A percentile compares a stretch with the other conserved stretches of the same genome.
These are phyloP conservation scores for Macrolepiota fuliginosa DNA, from an alignment of 768 basidiomycete genomes.

Conservation along the genomic window DNA sequence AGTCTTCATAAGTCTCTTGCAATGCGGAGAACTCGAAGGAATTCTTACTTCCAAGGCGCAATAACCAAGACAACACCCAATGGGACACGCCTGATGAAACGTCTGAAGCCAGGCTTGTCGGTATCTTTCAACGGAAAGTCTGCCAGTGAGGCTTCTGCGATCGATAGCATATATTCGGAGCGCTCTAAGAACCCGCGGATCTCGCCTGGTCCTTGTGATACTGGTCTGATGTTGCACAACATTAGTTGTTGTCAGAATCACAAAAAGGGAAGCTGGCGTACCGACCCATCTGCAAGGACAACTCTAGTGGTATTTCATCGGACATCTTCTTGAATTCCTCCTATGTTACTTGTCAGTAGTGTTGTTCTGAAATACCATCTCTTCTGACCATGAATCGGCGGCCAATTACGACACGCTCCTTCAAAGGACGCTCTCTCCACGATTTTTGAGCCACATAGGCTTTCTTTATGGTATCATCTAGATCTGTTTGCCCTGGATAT, in stretches of 20 bases:
- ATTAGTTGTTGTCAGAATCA: not conserved
- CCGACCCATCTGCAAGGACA: conserved; percentile 93
- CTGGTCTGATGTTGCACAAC: conserved; percentile 53
- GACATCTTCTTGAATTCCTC: conserved; percentile 47
- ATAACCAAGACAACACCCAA: conserved; percentile 87
- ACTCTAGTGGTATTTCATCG: conserved; percentile 69
- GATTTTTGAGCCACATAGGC: conserved; percentile 67
- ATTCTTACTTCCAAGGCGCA: conserved; percentile 88
- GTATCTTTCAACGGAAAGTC: conserved; percentile 75
- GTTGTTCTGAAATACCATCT: not conserved
- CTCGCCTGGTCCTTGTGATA: conserved; percentile 77
- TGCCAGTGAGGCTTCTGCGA: conserved; percentile 70
- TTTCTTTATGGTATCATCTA: conserved; percentile 56
- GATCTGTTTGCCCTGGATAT: conserved; percentile 58
- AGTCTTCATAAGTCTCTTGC: not conserved
- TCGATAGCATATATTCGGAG: conserved; percentile 80
- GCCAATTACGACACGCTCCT: conserved; percentile 68
- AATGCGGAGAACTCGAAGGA: not conserved
- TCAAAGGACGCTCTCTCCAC: conserved; percentile 74
- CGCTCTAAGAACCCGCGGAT: conserved; percentile 79
- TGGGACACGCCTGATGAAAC: conserved; percentile 82
- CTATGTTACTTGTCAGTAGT: conserved; percentile 20
- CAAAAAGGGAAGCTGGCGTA: conserved; percentile 23
- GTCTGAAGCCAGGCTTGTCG: conserved; percentile 79
- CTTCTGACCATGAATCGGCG: conserved; percentile 35